These are phyloP conservation scores for Asclepias syriaca DNA, from an alignment of 257 asterid species.

Conservation along the genomic window DNA sequence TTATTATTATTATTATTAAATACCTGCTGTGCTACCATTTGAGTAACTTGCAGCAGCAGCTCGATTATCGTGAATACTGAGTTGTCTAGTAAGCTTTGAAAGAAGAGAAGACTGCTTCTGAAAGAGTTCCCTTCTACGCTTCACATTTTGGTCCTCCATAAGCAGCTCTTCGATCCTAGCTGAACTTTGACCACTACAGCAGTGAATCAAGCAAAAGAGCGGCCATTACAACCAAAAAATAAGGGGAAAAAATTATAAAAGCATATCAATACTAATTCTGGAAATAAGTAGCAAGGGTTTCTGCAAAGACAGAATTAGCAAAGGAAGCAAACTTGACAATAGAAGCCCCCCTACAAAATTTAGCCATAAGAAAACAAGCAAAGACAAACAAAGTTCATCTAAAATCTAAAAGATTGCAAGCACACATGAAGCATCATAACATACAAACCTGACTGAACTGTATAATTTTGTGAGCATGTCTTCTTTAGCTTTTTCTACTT, in stretches of 20 bases:
- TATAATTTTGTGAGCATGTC: constrained; percentile 91
- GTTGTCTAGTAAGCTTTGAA: constrained; percentile 68
- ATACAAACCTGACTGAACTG: constrained; percentile 77
- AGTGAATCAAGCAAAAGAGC: constrained; percentile 13
- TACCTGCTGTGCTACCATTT: constrained; percentile 69
- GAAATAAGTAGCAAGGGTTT: background rate
- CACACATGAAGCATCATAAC: background rate
- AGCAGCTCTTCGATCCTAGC: constrained; percentile 82
- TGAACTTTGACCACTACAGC: constrained; percentile 59
- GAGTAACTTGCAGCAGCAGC: constrained; percentile 66
- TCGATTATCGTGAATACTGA: constrained; percentile 75
- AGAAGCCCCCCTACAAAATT: background rate
- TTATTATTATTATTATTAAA: background rate
- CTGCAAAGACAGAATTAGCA: background rate
- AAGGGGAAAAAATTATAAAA: background rate
- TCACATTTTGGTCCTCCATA: constrained; percentile 77
- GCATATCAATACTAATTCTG: background rate
- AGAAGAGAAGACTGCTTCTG: constrained; percentile 82
- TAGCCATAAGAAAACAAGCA: background rate
- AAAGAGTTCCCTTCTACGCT: constrained; percentile 64
- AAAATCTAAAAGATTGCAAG: background rate
- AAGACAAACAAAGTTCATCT: background rate
- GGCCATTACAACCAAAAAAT: background rate
- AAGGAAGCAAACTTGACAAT: background rate
- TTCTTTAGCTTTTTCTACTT: constrained; percentile 95